Percentiles rank a stretch among this genome's conserved stretches.
Evolutionary conservation across 129 eudicot genomes (phyloP).

Genomic region (Rutidosis leptorrhynchoides): DNA sequence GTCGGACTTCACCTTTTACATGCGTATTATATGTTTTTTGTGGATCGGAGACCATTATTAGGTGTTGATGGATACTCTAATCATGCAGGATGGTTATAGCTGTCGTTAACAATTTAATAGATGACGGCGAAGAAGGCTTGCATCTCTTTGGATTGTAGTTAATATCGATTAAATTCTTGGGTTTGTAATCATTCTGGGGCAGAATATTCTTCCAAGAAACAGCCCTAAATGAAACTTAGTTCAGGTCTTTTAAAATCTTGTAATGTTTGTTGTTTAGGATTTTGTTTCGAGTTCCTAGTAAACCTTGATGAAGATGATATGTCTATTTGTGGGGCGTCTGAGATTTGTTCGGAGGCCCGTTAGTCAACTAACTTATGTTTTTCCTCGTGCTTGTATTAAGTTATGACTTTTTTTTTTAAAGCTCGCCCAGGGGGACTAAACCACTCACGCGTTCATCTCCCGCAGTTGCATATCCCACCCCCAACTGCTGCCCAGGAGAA

Average conservation of each 20-base stretch:
- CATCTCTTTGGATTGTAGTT: conserved; percentile 32
- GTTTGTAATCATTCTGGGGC: too few relatives aligned
- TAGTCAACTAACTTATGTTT: not conserved
- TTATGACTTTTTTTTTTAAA: too few relatives aligned
- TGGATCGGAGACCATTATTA: not conserved
- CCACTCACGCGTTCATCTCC: too few relatives aligned
- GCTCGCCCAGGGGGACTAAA: too few relatives aligned
- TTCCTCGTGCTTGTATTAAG: not conserved
- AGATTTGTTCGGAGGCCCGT: not conserved
- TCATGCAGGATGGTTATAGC: conserved; percentile 46
- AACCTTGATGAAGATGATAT: not conserved
- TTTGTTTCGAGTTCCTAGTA: not conserved
- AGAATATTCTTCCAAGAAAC: too few relatives aligned
- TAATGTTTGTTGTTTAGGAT: conserved; percentile 2
- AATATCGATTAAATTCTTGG: conserved; percentile 3
- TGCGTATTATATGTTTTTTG: not conserved
- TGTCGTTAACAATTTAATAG: conserved; percentile 41
- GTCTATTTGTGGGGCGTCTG: not conserved
- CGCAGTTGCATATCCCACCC: too few relatives aligned
- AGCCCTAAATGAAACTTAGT: too few relatives aligned
- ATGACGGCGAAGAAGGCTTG: conserved; percentile 40
- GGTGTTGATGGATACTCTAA: not conserved
- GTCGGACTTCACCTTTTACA: not conserved
- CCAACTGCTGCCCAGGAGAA: too few relatives aligned
- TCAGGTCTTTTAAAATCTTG: not conserved